phyloP scores from a whole-genome alignment of 441 rosid genomes.

The Syzygium malaccense region DNA sequence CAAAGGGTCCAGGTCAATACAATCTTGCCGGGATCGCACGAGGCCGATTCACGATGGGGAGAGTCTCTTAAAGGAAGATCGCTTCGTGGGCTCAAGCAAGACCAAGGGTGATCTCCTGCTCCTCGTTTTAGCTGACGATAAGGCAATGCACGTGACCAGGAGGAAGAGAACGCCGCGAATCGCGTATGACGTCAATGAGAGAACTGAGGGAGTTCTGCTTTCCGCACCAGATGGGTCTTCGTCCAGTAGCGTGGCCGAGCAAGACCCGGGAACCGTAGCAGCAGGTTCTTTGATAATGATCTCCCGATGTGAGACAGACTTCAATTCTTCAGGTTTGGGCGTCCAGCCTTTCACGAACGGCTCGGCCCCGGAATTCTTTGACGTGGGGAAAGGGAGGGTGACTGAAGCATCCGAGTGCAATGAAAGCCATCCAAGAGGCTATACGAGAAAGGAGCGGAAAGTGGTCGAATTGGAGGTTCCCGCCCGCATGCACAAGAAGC shows the following conservation, averaged over 20 bases:
- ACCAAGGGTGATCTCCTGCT: constrained; percentile 1
- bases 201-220: background rate
- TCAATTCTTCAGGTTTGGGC: background rate
- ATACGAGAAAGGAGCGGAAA: background rate
- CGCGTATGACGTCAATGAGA: background rate
- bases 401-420: background rate
- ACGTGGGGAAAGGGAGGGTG: background rate
- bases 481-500: background rate
- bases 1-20: background rate
- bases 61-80: background rate
- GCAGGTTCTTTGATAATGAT: constrained; percentile 56
- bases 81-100: background rate
- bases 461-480: background rate
- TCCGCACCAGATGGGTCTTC: constrained; percentile 28
- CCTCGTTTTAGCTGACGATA: constrained; percentile 5
- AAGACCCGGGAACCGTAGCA: constrained; percentile 29
- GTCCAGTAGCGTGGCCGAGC: constrained; percentile 20
- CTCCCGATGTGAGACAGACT: constrained; percentile 21
- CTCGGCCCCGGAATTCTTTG: background rate
- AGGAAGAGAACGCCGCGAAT: constrained; percentile 46
- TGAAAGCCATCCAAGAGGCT: background rate
- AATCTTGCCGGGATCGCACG: background rate
- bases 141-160: constrained; percentile 17
- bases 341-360: background rate
- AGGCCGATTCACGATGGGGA: background rate